Conservation (phyloP, 2,329 filamentous ascomycete genomes). For the Neonectria hederae region DNA sequence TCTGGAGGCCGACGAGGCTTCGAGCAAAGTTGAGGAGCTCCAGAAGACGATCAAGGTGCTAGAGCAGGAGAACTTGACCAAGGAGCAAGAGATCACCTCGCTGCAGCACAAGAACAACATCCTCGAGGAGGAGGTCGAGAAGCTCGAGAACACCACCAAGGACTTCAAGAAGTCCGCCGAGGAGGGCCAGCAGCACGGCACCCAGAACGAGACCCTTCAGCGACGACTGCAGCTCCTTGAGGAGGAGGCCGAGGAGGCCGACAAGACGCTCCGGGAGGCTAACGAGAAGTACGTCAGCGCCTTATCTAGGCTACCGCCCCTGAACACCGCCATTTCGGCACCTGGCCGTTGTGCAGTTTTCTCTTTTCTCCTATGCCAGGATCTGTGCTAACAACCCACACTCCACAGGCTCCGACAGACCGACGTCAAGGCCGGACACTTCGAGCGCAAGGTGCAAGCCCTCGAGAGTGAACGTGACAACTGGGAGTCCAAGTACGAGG, state of each 20-base stretch:
- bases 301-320: slow-evolving; percentile 21
- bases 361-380: not conserved
- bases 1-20: slow-evolving; percentile 88
- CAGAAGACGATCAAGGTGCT: slow-evolving; percentile 86
- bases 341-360: slow-evolving; percentile 16
- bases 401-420: slow-evolving; percentile 88
- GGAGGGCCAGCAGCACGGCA: slow-evolving; percentile 83
- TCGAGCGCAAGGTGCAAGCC: slow-evolving; percentile 98
- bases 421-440: slow-evolving; percentile 99
- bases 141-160: slow-evolving; percentile 84
- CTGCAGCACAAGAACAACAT: slow-evolving; percentile 94
- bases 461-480: slow-evolving; percentile 90
- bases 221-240: slow-evolving; percentile 94
- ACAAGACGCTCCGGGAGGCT: slow-evolving; percentile 94
- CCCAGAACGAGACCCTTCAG: slow-evolving; percentile 90
- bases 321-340: slow-evolving; percentile 37
- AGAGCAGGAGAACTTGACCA: slow-evolving; percentile 93
- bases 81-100: slow-evolving; percentile 98
- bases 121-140: slow-evolving; percentile 90
- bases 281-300: slow-evolving; percentile 88
- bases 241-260: slow-evolving; percentile 96
- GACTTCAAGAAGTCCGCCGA: slow-evolving; percentile 88
- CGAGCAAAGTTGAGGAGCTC: slow-evolving; percentile 85
- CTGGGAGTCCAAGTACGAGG: slow-evolving; percentile 98
- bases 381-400: slow-evolving; percentile 29